Base-by-base conservation (phyloP, 345 rosid genomes). In the Linum lewisii region DNA sequence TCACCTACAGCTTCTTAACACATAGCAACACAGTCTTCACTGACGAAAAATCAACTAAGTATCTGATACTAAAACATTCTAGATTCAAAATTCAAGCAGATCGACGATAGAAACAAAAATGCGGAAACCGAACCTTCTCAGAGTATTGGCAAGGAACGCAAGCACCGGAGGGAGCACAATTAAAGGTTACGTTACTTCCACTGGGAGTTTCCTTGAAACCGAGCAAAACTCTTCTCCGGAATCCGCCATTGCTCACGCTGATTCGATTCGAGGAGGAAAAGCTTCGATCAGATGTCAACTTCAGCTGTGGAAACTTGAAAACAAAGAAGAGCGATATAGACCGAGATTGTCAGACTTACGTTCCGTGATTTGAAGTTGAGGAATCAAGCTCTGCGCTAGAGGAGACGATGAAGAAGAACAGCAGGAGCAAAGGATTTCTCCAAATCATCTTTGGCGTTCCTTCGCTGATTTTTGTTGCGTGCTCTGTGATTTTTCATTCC, bases 101-200 rank as follows among this genome's bases (percentile, higher is more conserved):
- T 42, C 47, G 47, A 16, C 18, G 47, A 16, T 42, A 1, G 18
- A 11, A 16, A 42, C 47, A 42, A 11, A 34, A 34, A 42, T 16
- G 16, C 16, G 4, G 47, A 42, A 16, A 42, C 9, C 47, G 9
- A 42, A 42, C 47, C 47, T 42, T 42, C 47, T 42, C 47, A 16
- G 90, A 85, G 78, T 83, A 83, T 36, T 64, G 72, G 77, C 99
- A 92, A 7, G 83, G 76, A 64, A 86, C 85, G 66, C 97, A 92
- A 59, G 97, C 87, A 52, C 97, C 97, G n/a, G 95, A 84, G 69
- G 81, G 94, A 68, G 95, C 81, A 78, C 99, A 92, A 11, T 81
- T 86, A 69, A 80, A 88, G 64, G 94, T 80, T 13, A 70, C 36
- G 52, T 92, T 92, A 47, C 76, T 74, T 66, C 93, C 98, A 47